Base-by-base conservation (phyloP, 1,284 basidiomycete genomes). In the Moesziomyces antarcticus region DNA sequence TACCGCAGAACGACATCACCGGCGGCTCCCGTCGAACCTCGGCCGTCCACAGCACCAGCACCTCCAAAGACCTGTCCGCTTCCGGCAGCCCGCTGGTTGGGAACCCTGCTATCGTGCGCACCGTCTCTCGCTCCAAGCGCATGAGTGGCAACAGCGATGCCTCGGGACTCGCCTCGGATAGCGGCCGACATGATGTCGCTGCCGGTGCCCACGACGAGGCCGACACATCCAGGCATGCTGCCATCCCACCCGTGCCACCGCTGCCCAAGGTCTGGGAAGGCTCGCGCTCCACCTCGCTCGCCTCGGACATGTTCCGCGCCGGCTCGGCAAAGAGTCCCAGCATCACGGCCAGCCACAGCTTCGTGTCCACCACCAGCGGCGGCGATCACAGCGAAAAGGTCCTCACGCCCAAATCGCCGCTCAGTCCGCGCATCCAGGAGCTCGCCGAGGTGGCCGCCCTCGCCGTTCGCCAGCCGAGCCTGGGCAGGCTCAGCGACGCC, bases 231-330 rank as follows among this genome's bases (percentile, higher is more conserved):
- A 54, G 63, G 5, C 51, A 54, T 37, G 44, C 59, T 20, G 71
- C 60, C 18, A 94, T 97, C 7, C 96, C 97, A 1, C 96, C 96
- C 22, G 97, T 99, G 1, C 96, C 96, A 35, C 96, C 97, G 45
- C 86, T 99, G 21, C 96, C 96, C 40, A 97, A 97, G 85, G 93
- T 94, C 75, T 85, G 93, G 71, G 91, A 92, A 40, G 88, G 86
- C 20, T 94, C 91, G 85, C 89, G 90, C 68, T 91, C 92, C 7
- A 87, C 45, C 88, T 88, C 59, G 52, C 61, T 72, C 43, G 62
- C 58, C 0, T 72, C 73, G 6, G 69, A 73, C 16, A 64, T 65
- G 7, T 64, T 68, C 59, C 56, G 47, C 24, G 55, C 61, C 13
- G 57, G 44, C 42, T 41, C 50, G 30, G 56, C 49, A 50, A 67